Percentiles rank a stretch among this genome's conserved stretches.
phyloP scores from a whole-genome alignment of 345 rosid species.

The Schrenkiella parvula region DNA sequence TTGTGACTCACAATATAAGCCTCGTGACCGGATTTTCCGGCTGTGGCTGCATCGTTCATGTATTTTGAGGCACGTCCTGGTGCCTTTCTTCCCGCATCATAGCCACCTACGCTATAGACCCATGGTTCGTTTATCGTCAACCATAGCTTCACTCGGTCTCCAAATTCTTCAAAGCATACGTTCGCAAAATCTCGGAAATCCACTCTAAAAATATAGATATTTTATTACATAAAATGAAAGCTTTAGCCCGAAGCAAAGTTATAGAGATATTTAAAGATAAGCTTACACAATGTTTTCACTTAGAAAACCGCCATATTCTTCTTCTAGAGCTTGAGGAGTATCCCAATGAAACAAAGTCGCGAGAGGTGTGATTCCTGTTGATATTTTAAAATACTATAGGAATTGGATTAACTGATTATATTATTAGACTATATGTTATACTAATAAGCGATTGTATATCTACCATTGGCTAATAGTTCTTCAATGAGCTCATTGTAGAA shows the following conservation, averaged over 20 bases:
- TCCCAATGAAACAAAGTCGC: slow-evolving; percentile 34
- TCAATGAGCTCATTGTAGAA: slow-evolving; percentile 51
- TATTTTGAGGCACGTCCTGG: slow-evolving; percentile 37
- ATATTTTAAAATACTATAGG: neutral
- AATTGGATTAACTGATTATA: neutral
- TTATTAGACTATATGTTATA: neutral
- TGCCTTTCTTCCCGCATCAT: slow-evolving; percentile 30
- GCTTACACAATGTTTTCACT: slow-evolving; percentile 19
- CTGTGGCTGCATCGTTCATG: slow-evolving; percentile 18
- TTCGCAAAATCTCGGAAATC: slow-evolving; percentile 36
- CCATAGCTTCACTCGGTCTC: slow-evolving; percentile 50
- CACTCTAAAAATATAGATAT: neutral
- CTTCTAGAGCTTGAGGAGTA: slow-evolving; percentile 29
- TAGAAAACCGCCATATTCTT: slow-evolving; percentile 27
- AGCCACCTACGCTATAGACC: slow-evolving; percentile 28
- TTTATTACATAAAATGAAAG: neutral
- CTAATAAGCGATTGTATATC: neutral
- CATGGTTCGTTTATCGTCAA: slow-evolving; percentile 47
- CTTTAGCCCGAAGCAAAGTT: neutral
- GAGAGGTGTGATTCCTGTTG: slow-evolving; percentile 25
- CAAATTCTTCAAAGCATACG: slow-evolving; percentile 40
- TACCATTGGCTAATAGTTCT: slow-evolving; percentile 39
- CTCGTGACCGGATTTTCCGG: slow-evolving; percentile 31
- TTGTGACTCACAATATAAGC: slow-evolving; percentile 28
- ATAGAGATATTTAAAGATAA: neutral